These are phyloP conservation scores for Metschnikowia kunwiensis DNA, from an alignment of 805 yeast species.

Conservation along the genomic window DNA sequence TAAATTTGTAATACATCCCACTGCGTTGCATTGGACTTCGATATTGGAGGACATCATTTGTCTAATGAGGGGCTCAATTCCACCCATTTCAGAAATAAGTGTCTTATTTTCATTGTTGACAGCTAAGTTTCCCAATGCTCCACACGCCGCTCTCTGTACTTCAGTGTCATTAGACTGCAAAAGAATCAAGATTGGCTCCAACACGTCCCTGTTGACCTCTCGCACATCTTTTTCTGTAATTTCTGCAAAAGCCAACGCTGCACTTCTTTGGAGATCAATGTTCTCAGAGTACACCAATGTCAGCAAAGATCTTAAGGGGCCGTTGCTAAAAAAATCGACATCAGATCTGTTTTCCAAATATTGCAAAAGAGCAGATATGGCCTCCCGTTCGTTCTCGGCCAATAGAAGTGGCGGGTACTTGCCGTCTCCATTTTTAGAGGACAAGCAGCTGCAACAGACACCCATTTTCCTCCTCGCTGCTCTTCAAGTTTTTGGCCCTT, in stretches of 20 bases:
- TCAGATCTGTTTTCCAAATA: constrained; percentile 84
- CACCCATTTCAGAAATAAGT: constrained; percentile 96
- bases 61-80: constrained; percentile 90
- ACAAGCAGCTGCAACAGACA: constrained; percentile 41
- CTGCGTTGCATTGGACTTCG: constrained; percentile 98
- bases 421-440: constrained; percentile 48
- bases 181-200: constrained; percentile 88
- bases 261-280: constrained; percentile 91
- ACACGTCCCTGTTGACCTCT: constrained; percentile 83
- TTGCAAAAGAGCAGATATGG: constrained; percentile 84
- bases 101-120: constrained; percentile 93
- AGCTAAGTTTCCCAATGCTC: constrained; percentile 96
- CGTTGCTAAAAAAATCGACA: constrained; percentile 84
- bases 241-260: constrained; percentile 97
- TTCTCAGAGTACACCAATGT: constrained; percentile 94
- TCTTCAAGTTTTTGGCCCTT: too few species aligned
- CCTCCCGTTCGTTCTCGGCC: constrained; percentile 96
- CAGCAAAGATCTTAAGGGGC: constrained; percentile 83
- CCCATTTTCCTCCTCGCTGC: too few species aligned
- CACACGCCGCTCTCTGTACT: constrained; percentile 98
- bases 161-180: constrained; percentile 87
- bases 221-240: constrained; percentile 95
- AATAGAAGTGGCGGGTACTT: constrained; percentile 69
- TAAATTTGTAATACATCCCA: constrained; percentile 95
- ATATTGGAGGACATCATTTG: constrained; percentile 97